Base-by-base conservation (phyloP, 2,329 filamentous ascomycete species). In the Monosporascus sp. region DNA sequence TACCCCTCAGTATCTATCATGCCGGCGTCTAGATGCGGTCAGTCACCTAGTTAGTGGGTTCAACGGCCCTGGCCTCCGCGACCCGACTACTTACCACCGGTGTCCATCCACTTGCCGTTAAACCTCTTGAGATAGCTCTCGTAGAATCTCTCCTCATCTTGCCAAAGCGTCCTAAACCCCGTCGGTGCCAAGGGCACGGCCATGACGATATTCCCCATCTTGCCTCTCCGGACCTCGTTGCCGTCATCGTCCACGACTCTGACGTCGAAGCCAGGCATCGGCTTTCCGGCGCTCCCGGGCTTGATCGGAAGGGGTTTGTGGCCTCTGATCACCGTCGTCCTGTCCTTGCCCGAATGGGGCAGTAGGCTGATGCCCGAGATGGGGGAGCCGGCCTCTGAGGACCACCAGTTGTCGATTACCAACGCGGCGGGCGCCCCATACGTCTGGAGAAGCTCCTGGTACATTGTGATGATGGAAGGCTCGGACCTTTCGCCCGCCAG, bases 151-250 rank as follows among this genome's bases (percentile, higher is more conserved):
- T 89, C 87, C 46, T 91, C 88, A 57, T 97, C 92, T 50, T 87
- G 76, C 88, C 92, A 97, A 1, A 97, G 75, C 1, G 86, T 92
- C 1, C 90, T 87, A 64, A 97, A 91, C 0, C 87, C 91, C 0
- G 90, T 94, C 0, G 92, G 93, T 0, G 89, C 90, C 27, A 97
- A 76, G 0, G 93, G 93, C 51, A 90, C 80, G 0, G 77, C 87
- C 50, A 97, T 77, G 9, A 97, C 91, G 56, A 97, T 94, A 67
- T 97, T 97, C 0, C 92, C 93, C 89, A 95, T 96, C 22, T 74
- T 83, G 1, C 88, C 89, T 31, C 72, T 76, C n/a, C 79, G 69
- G 0, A 95, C 76, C 66, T 91, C 87, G 1, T 79, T 77, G 5
- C 92, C 92, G 0, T 83, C 74, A 62, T 97, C 91, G 66, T 96